Conservation (phyloP, 306 rosid species). For the Begonia loranthoides region DNA sequence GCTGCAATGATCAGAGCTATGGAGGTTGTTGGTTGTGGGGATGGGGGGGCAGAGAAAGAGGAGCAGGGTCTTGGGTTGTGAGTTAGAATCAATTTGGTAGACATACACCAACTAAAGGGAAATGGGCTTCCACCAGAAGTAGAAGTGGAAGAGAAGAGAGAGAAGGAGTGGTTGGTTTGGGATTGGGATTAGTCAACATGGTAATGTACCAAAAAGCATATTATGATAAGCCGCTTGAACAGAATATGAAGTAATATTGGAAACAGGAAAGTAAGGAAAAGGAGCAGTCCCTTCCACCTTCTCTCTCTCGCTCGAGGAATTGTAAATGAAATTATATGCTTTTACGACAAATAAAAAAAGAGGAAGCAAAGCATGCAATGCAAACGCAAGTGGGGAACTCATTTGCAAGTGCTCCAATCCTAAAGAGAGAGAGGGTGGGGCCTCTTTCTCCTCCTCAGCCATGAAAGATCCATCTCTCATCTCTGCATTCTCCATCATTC, state of each 20-base stretch:
- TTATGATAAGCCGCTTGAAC: constrained; percentile 40
- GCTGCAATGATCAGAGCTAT: no score
- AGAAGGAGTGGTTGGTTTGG: constrained; percentile 44
- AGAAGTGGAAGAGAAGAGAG: constrained; percentile 2
- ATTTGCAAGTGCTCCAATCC: no score
- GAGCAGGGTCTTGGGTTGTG: no score
- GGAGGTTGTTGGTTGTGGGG: no score
- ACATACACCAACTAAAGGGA: neutral
- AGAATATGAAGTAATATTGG: constrained; percentile 5
- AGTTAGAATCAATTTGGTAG: neutral
- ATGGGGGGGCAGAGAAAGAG: no score
- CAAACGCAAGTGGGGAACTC: no score
- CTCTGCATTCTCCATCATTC: constrained; percentile 33
- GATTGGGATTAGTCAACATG: constrained; percentile 78
- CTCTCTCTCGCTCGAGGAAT: neutral
- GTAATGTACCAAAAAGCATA: constrained; percentile 59
- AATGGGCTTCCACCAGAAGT: neutral
- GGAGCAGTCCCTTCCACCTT: neutral
- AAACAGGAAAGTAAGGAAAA: constrained; percentile 4
- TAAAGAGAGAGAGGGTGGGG: neutral
- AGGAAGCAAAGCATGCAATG: constrained; percentile 2
- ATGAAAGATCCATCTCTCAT: neutral
- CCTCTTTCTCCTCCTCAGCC: neutral
- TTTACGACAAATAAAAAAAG: neutral
- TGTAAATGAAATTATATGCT: no score